Conservation (phyloP, 2,329 filamentous ascomycete species). For the Furcasterigmium sp. region DNA sequence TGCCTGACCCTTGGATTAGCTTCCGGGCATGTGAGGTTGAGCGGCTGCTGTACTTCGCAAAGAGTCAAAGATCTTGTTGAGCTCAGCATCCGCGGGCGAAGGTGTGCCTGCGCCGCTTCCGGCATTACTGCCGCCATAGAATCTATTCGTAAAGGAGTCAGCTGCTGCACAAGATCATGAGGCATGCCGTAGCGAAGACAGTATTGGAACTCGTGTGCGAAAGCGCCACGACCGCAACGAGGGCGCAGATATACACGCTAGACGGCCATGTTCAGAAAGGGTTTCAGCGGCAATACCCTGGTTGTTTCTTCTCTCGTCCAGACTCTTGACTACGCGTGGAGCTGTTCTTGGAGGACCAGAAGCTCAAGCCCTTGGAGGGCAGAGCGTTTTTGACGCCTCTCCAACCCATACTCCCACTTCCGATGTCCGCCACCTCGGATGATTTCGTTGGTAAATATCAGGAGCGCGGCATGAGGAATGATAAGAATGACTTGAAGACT, state of each 20-base stretch:
- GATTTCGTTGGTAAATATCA: no score
- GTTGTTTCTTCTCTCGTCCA: constrained; percentile 4
- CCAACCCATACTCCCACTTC: constrained; percentile 27
- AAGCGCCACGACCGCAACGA: no score
- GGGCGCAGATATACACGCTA: no score
- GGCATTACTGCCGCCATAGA: constrained; percentile 14
- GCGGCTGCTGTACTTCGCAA: constrained; percentile 34
- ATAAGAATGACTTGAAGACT: no score
- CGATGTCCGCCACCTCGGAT: background rate
- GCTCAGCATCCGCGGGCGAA: constrained; percentile 28
- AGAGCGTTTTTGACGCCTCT: constrained; percentile 28
- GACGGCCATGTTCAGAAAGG: background rate
- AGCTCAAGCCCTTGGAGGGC: constrained; percentile 24
- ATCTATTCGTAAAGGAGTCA: no score
- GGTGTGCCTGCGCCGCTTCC: constrained; percentile 18
- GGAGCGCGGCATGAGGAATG: no score
- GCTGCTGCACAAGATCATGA: no score
- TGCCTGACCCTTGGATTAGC: background rate
- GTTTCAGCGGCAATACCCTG: constrained; percentile 8
- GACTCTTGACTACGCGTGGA: constrained; percentile 2
- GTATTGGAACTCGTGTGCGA: no score
- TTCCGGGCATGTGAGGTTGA: background rate
- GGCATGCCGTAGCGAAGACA: no score
- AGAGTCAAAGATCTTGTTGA: constrained; percentile 43
- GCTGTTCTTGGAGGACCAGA: constrained; percentile 24